These are phyloP conservation scores for Amphirosellinia nigrospora DNA, from an alignment of 495 filamentous ascomycete species.

Conservation along the genomic window DNA sequence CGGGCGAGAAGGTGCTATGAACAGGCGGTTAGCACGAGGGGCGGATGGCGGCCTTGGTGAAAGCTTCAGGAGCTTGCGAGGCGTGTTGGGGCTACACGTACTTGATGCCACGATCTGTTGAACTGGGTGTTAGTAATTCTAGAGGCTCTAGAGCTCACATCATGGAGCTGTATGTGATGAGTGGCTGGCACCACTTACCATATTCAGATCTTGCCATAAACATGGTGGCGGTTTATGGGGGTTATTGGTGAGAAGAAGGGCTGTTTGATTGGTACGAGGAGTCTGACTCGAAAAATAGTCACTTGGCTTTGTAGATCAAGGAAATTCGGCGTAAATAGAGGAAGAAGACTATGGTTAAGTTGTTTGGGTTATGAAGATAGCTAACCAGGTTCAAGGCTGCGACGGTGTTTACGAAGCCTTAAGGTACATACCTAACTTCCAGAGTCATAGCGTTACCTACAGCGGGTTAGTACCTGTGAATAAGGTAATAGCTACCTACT, in stretches of 20 bases:
- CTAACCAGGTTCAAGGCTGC: conserved; percentile 43
- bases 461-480: conserved; percentile 1
- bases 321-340: neutral
- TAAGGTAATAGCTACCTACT: no score
- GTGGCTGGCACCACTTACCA: conserved; percentile 59
- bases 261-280: conserved; percentile 14
- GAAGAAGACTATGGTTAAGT: conserved; percentile 24
- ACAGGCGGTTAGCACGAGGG: conserved; percentile 30
- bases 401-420: conserved; percentile 41
- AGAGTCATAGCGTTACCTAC: neutral
- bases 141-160: neutral
- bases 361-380: conserved; percentile 30
- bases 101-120: conserved; percentile 97
- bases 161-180: neutral
- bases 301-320: conserved; percentile 1
- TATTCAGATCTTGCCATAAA: conserved; percentile 99
- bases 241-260: conserved; percentile 28
- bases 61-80: conserved; percentile 7
- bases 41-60: conserved; percentile 16
- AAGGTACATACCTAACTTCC: no score
- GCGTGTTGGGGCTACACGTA: conserved; percentile 54
- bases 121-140: conserved; percentile 20
- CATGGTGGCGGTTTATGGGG: conserved; percentile 68
- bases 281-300: neutral
- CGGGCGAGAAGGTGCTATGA: conserved; percentile 95